These are phyloP conservation scores for Lagenidium giganteum DNA, from an alignment of 352 stramenopile species.

Conservation along the genomic window DNA sequence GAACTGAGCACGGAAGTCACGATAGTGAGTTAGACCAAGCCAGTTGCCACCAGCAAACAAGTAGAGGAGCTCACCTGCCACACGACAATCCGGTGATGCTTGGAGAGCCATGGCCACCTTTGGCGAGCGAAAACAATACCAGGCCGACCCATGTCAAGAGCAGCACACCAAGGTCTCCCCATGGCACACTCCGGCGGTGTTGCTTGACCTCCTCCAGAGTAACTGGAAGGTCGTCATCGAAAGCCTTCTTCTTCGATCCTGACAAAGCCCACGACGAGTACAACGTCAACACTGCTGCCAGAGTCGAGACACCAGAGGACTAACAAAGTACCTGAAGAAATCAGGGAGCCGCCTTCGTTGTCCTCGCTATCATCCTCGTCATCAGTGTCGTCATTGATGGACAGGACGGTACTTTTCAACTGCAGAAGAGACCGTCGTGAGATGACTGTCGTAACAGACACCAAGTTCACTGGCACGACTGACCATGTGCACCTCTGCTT, in stretches of 20 bases:
- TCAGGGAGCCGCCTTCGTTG: conserved; percentile 52
- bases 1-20: too few species aligned
- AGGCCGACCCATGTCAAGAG: conserved; percentile 77
- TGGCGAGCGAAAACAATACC: conserved; percentile 73
- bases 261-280: too few species aligned
- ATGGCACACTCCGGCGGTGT: conserved; percentile 44
- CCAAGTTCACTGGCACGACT: too few species aligned
- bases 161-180: conserved; percentile 56
- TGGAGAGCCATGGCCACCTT: conserved; percentile 67
- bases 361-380: conserved; percentile 26
- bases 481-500: conserved; percentile 22
- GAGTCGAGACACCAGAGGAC: conserved; percentile 31
- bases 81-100: conserved; percentile 72
- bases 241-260: conserved; percentile 30
- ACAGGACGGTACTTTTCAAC: conserved; percentile 20
- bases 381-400: conserved; percentile 15
- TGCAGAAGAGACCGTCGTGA: too few species aligned
- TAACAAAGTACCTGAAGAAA: conserved; percentile 38
- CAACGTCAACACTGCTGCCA: too few species aligned
- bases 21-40: too few species aligned
- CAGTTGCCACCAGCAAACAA: background rate
- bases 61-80: conserved; percentile 20
- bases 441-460: too few species aligned
- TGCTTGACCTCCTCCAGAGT: conserved; percentile 48
- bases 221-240: conserved; percentile 16